phyloP scores from a whole-genome alignment of 768 basidiomycete species.

The Hericium coralloides region DNA sequence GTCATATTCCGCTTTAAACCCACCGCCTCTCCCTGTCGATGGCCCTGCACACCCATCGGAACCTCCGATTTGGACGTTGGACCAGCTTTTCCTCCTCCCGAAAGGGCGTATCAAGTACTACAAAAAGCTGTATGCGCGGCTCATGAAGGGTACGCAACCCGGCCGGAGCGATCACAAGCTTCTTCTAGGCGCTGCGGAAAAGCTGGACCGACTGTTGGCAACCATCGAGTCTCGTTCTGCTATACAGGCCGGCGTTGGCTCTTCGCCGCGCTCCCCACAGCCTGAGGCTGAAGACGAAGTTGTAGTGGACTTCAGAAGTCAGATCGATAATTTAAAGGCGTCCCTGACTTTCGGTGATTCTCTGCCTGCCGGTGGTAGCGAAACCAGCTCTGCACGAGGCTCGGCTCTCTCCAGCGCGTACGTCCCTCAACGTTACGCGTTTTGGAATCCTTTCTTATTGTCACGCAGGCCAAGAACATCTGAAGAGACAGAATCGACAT shows the following conservation, averaged over 20 bases:
- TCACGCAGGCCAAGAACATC: constrained; percentile 46
- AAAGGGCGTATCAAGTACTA: constrained; percentile 84
- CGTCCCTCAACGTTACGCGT: constrained; percentile 15
- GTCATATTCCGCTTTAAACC: constrained; percentile 56
- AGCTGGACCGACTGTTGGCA: constrained; percentile 64
- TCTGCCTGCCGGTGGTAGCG: constrained; percentile 29
- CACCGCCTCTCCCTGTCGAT: constrained; percentile 40
- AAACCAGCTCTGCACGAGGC: constrained; percentile 39
- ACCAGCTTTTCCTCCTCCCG: constrained; percentile 82
- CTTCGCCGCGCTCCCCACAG: constrained; percentile 11
- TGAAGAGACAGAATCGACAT: constrained; percentile 47
- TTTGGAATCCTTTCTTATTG: no score
- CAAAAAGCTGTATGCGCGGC: constrained; percentile 76
- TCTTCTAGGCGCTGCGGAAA: constrained; percentile 71
- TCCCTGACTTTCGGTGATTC: constrained; percentile 19
- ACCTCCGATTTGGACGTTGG: constrained; percentile 66
- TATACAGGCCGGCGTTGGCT: constrained; percentile 36
- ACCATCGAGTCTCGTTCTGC: constrained; percentile 53
- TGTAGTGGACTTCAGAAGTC: constrained; percentile 42
- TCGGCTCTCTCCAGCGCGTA: constrained; percentile 50
- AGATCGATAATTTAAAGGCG: not conserved
- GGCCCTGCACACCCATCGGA: constrained; percentile 27
- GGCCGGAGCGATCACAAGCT: constrained; percentile 83
- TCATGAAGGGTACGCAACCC: constrained; percentile 79
- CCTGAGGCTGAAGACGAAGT: constrained; percentile 44